Base-by-base conservation (phyloP, 2,329 filamentous ascomycete genomes). In the Stromatinia cepivora region DNA sequence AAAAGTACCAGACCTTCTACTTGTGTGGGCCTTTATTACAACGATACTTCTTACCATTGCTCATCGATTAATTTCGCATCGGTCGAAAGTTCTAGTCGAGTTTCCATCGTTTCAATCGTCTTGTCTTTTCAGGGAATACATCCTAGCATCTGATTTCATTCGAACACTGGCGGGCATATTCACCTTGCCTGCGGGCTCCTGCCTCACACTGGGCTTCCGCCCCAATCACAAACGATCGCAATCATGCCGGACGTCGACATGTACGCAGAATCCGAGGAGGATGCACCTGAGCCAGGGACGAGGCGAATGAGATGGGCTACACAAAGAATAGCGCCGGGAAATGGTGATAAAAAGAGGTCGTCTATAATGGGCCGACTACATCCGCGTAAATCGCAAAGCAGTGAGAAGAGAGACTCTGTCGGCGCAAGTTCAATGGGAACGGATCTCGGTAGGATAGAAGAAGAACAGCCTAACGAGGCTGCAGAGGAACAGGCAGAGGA, bases 231-330 rank as follows among this genome's bases (percentile, higher is more conserved):
- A 50, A 64, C 61, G 54, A 50, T 66, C 52, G 58, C 67, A 66
- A 58, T 34, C n/a, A 65, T 69, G 67, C 61, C 62, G 54, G 62
- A 36, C 53, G 28, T 69, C 50, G 73, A 85, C 81, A 74, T 83
- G 87, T 75, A 81, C 85, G 70, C 86, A 62, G 61, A 70, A 36
- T 39, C 66, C 25, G 66, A 70, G n/a, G 68, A 68, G 46, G 46
- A 64, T 25, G 58, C 25, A 58, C 69, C 86, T 56, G 86, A 85
- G 72, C 85, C 87, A 11, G 54, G 28, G 48, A 90, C 89, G 31
- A 93, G 94, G 79, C 87, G 94, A 78, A 89, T 95, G 80, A 87
- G 95, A 88, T 98, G 95, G 95, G 94, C 95, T 25, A 98, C 95
- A n/a, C 92, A 94, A 77, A 92, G 93, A 79, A 87, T 92, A 80